These are phyloP conservation scores for Botrytis aclada DNA, from an alignment of 2,329 filamentous ascomycete species.

Conservation along the genomic window DNA sequence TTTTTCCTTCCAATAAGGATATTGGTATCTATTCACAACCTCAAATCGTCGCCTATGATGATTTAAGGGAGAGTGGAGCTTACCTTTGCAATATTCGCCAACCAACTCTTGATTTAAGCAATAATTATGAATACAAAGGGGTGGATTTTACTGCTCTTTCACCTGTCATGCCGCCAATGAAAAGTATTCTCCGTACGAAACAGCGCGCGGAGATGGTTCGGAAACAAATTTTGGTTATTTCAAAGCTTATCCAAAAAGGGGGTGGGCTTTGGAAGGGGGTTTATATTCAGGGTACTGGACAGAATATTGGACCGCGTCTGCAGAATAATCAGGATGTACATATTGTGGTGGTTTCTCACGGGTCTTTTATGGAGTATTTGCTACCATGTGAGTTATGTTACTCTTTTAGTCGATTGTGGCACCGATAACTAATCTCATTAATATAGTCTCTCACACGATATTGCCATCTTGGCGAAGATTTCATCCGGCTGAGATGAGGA, in stretches of 20 bases:
- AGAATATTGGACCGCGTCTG: too few species aligned
- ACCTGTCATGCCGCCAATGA: neutral
- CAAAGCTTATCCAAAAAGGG: neutral
- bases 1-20: neutral
- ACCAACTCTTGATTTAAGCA: neutral
- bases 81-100: neutral
- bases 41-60: constrained; percentile 15
- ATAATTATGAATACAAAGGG: neutral
- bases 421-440: neutral
- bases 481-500: neutral
- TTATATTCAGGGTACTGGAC: neutral
- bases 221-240: neutral
- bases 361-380: constrained; percentile 6
- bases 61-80: neutral
- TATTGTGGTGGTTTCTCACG: constrained; percentile 7
- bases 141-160: neutral
- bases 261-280: constrained; percentile 13
- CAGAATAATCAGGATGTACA: neutral
- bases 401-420: neutral
- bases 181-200: neutral
- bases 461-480: neutral
- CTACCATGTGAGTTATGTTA: neutral
- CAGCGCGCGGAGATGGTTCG: neutral
- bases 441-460: neutral
- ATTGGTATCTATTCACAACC: neutral